phyloP scores from a whole-genome alignment of 495 filamentous ascomycete genomes.

The Cairneyella variabilis region DNA sequence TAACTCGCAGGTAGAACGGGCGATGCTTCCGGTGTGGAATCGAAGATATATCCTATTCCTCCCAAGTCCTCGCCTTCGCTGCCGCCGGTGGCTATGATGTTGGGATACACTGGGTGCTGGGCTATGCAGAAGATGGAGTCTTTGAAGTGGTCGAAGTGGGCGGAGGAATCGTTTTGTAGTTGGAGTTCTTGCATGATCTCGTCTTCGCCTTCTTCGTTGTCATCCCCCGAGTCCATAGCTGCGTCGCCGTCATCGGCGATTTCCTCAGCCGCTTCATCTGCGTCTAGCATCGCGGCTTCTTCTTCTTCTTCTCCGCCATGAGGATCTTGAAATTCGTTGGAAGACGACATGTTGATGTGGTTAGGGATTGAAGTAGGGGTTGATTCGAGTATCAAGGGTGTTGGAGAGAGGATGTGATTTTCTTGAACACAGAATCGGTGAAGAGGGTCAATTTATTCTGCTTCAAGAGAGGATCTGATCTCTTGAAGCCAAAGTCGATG shows the following conservation, averaged over 20 bases:
- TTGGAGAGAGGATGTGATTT: background rate
- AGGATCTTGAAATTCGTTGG: too few species aligned
- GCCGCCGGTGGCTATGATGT: constrained; percentile 82
- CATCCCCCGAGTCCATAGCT: constrained; percentile 61
- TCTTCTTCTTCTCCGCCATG: constrained; percentile 48
- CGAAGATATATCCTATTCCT: constrained; percentile 67
- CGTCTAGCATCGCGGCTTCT: constrained; percentile 56
- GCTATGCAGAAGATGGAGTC: constrained; percentile 92
- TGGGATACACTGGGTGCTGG: constrained; percentile 76
- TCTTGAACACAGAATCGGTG: too few species aligned
- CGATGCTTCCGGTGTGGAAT: constrained; percentile 51
- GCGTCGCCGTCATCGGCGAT: constrained; percentile 65
- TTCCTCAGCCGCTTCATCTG: constrained; percentile 69
- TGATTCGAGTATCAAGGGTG: background rate
- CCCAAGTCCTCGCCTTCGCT: constrained; percentile 73
- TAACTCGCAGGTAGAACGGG: constrained; percentile 72
- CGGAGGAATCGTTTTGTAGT: constrained; percentile 84
- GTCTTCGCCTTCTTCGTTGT: constrained; percentile 43
- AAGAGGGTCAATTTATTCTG: too few species aligned
- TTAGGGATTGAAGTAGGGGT: background rate
- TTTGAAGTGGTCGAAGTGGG: constrained; percentile 84
- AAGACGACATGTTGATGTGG: constrained; percentile 39
- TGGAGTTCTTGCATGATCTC: constrained; percentile 68
- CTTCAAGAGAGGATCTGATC: too few species aligned
- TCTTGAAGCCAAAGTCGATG: too few species aligned